Evolutionary conservation across 257 asterid species (phyloP).

Genomic region (Dorcoceras hygrometricum): DNA sequence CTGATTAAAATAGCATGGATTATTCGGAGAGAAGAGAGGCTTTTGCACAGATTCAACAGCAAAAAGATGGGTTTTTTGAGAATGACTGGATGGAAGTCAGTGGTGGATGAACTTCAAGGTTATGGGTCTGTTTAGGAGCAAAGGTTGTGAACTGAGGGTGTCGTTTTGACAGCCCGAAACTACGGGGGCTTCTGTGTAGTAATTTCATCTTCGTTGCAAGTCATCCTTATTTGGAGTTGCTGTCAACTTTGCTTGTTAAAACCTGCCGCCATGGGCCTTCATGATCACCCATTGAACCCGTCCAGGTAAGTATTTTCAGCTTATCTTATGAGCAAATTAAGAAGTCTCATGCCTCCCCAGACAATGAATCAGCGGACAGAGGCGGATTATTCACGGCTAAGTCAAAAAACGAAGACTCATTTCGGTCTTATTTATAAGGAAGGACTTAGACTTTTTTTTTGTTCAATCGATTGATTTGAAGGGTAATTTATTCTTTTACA

Average conservation of each 20-base stretch:
- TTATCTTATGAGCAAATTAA: no score
- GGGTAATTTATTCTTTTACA: no score
- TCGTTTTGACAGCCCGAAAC: conserved; percentile 17
- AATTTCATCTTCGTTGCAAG: conserved; percentile 27
- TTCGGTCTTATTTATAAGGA: no score
- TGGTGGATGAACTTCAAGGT: conserved; percentile 29
- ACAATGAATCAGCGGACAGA: no score
- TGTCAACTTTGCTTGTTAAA: neutral
- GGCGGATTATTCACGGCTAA: no score
- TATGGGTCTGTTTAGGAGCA: conserved; percentile 20
- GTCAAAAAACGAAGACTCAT: no score
- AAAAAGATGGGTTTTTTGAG: conserved; percentile 39
- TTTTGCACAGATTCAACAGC: conserved; percentile 49
- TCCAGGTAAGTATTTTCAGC: no score
- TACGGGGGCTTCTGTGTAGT: conserved; percentile 17
- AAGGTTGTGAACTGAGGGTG: conserved; percentile 25
- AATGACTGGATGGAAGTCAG: conserved; percentile 31
- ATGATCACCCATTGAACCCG: no score
- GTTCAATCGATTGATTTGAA: no score
- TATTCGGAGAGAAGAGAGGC: conserved; percentile 33
- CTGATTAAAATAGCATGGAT: conserved; percentile 51
- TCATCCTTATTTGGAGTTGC: conserved; percentile 19
- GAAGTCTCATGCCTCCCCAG: no score
- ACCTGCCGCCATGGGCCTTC: neutral
- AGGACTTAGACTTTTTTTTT: no score